Base-by-base conservation (phyloP, 257 asterid genomes). In the Prunella vulgaris region DNA sequence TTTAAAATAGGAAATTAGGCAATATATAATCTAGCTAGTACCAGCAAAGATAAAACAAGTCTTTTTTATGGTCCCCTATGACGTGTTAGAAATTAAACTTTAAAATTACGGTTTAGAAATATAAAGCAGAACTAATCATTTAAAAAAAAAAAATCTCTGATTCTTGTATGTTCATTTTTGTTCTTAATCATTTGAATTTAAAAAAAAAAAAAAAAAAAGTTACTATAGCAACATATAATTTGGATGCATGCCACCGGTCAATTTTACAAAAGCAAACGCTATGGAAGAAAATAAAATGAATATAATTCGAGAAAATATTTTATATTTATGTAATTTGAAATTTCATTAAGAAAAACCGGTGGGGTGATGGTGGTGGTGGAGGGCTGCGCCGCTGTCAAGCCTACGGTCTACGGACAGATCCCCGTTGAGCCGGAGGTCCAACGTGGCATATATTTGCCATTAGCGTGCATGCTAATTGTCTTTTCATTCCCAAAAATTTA, bases 401-500 rank as follows among this genome's bases (percentile, higher is more conserved):
- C 1, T 1, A 3, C 28, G 28, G n/a, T n/a, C 5, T 42, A 42
- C 7, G 51, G 51, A 14, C 17, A 42, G 51, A 40, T 12, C 49
- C 49, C 49, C 49, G 49, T 40, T 40, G 49, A 40, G 49, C 0
- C 49, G 15, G 42, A 35, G 15, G 5, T 6, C 7, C 51, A 14
- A 48, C 44, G 71, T 51, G 68, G 51, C 73, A 30, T 10, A 7
- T 30, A 1, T 59, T 15, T 24, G 59, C 73, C 44, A 27, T 40
- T 35, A 67, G 68, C 69, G 6, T 30, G 28, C 28, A 69, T 38
- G 70, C 53, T 62, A 42, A 37, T 48, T 65, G 63, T 37, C 15
- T 61, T 68, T 65, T 69, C 13, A 42, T 75, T 69, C 72, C 54
- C 17, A 18, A 73, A 60, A 14, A 53, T 68, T n/a, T 25, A 49